Conservation (phyloP, 805 yeast species). For the Metschnikowia vanudenii region DNA sequence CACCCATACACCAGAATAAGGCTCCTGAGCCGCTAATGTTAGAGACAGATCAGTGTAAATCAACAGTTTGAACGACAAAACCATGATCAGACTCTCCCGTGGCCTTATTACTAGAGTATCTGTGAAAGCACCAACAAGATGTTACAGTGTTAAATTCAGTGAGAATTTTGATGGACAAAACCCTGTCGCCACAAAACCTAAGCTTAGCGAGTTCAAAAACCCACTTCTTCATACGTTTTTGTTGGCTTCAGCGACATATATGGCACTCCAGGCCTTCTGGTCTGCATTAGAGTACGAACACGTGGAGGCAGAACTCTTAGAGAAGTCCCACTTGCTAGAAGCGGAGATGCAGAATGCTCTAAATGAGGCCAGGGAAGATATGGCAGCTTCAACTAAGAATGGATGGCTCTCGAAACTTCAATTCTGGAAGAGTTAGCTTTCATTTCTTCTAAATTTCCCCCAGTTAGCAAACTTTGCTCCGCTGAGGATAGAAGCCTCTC, state of each 20-base stretch:
- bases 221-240: conserved; percentile 40
- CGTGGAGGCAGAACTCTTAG: conserved; percentile 16
- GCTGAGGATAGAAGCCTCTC: conserved; percentile 20
- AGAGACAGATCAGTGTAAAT: not conserved
- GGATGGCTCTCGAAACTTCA: conserved; percentile 17
- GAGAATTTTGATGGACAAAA: conserved; percentile 19
- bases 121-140: conserved; percentile 1
- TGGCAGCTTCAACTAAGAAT: conserved; percentile 8
- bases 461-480: conserved; percentile 34
- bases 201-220: conserved; percentile 34
- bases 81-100: not conserved
- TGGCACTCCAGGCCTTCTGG: conserved; percentile 36
- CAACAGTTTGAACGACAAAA: not conserved
- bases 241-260: conserved; percentile 39
- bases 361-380: conserved; percentile 16
- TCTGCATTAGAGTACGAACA: conserved; percentile 29
- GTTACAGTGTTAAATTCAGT: conserved; percentile 16
- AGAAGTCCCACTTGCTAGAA: conserved; percentile 19
- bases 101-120: not conserved
- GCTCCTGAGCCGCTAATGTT: not conserved
- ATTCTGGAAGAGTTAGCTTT: conserved; percentile 22
- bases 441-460: conserved; percentile 25
- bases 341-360: conserved; percentile 14
- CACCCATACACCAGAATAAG: conserved; percentile 2
- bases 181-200: conserved; percentile 26